Conservation (phyloP, 805 yeast species). For the Yamadazyma ubonensis region DNA sequence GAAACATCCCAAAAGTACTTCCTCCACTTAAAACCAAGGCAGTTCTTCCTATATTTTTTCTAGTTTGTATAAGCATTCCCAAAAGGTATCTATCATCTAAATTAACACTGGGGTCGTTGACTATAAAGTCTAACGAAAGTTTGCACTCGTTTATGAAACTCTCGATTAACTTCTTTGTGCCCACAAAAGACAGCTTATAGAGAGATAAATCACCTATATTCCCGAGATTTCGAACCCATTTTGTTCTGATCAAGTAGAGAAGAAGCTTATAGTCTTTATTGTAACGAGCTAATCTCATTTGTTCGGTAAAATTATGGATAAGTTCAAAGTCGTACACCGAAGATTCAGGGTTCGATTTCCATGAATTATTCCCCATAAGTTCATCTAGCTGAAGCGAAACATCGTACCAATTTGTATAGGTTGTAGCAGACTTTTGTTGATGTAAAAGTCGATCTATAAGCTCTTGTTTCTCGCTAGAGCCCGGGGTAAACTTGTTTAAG, state of each 20-base stretch:
- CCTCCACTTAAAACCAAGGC: slow-evolving; percentile 97
- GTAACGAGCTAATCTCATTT: slow-evolving; percentile 59
- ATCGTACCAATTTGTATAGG: slow-evolving; percentile 64
- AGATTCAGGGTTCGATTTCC: slow-evolving; percentile 68
- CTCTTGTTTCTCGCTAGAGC: slow-evolving; percentile 19
- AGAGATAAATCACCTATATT: slow-evolving; percentile 80
- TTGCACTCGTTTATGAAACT: slow-evolving; percentile 81
- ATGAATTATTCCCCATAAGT: slow-evolving; percentile 58
- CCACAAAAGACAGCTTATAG: slow-evolving; percentile 76
- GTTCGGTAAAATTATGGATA: slow-evolving; percentile 50
- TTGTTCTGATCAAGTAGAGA: slow-evolving; percentile 75
- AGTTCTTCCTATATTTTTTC: slow-evolving; percentile 90
- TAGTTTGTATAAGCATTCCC: slow-evolving; percentile 79
- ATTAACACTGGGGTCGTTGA: slow-evolving; percentile 35
- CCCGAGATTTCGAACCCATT: slow-evolving; percentile 82
- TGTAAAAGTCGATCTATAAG: slow-evolving; percentile 23
- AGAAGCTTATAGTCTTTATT: slow-evolving; percentile 58
- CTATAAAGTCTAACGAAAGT: slow-evolving; percentile 38
- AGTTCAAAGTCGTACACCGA: slow-evolving; percentile 72
- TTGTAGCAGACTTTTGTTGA: slow-evolving; percentile 35
- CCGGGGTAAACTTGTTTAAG: slow-evolving; percentile 9
- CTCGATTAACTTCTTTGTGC: slow-evolving; percentile 82
- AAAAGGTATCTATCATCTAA: slow-evolving; percentile 69
- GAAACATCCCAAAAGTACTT: slow-evolving; percentile 88
- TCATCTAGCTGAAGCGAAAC: slow-evolving; percentile 64